Base-by-base conservation (phyloP, 2,329 filamentous ascomycete species). In the Colletotrichum lindemuthianum region DNA sequence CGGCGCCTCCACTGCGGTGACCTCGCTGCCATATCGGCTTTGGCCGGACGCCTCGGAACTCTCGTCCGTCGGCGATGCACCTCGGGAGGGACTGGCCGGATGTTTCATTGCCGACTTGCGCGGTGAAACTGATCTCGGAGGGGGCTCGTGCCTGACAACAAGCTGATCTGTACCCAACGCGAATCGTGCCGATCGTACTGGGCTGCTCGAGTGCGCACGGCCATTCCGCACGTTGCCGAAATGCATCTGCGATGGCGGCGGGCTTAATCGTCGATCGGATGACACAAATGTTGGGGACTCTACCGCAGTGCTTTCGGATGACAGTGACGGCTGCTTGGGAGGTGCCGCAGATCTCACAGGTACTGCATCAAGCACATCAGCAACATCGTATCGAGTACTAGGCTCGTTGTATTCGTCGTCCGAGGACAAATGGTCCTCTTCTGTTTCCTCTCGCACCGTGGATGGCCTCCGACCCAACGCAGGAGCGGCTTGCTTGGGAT, bases 81-180 rank as follows among this genome's bases (percentile, higher is more conserved):
- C 79, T 70, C 84, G 71, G 60, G 84, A 81, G 2, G 87, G 84
- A 52, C 86, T 87, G 2, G 80, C 82, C 36, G 72, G 69, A 11
- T 88, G 82, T 73, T 94, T 94, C 67, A 94, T 72, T 2, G 91
- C 91, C 1, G 91, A 93, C 74, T 95, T 95, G 49, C 88, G 88
- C 9, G 92, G 92, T 0, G 91, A 93, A 10, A 91, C 79, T 6
- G 91, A 92, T 51, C 92, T 84, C 36, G 87, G 81, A 24, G 90
- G 88, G 6, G 91, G 92, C 58, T 88, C 84, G 72, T 94, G 91
- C 67, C 83, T 88, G 34, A 90, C 80, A 1, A 83, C 77, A 11
- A 88, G 73, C 45, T 79, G 84, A 39, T 87, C 83, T 13, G 86
- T 80, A 8, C 83, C 81, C 9, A 83, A 72, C 1, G 87, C 87